Conservation (phyloP, 163 green algal genomes). For the Volvox carteri region DNA sequence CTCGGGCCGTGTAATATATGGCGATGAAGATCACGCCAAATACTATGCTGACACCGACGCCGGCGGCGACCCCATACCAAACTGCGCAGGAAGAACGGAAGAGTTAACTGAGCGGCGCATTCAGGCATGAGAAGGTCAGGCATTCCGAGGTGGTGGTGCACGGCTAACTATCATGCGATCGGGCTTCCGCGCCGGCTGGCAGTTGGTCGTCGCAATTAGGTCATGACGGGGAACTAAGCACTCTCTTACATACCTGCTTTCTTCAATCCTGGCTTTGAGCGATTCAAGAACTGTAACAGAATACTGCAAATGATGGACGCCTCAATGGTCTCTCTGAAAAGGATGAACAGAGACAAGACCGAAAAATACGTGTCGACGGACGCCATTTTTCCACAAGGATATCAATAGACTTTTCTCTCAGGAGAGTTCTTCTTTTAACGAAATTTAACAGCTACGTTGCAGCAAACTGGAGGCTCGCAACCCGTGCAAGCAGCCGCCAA, state of each 20-base stretch:
- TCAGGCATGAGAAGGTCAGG: no score
- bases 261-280: conserved; percentile 26
- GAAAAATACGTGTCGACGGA: conserved; percentile 61
- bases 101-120: no score
- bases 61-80: conserved; percentile 69
- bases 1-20: conserved; percentile 67
- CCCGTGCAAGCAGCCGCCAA: background rate
- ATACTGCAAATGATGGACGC: conserved; percentile 69
- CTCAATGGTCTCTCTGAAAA: conserved; percentile 75
- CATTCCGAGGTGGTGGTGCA: no score
- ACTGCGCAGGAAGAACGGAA: conserved; percentile 59
- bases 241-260: conserved; percentile 32
- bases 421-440: no score
- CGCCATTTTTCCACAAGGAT: background rate
- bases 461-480: no score
- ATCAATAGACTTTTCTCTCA: no score
- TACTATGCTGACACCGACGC: conserved; percentile 63
- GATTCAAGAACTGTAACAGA: conserved; percentile 63
- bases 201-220: no score
- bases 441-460: no score
- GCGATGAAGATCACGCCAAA: conserved; percentile 70
- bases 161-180: no score
- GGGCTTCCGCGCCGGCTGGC: no score
- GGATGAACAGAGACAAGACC: conserved; percentile 71
- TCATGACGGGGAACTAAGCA: no score